phyloP scores from a whole-genome alignment of 805 yeast genomes.

The Lipomyces sp. region DNA sequence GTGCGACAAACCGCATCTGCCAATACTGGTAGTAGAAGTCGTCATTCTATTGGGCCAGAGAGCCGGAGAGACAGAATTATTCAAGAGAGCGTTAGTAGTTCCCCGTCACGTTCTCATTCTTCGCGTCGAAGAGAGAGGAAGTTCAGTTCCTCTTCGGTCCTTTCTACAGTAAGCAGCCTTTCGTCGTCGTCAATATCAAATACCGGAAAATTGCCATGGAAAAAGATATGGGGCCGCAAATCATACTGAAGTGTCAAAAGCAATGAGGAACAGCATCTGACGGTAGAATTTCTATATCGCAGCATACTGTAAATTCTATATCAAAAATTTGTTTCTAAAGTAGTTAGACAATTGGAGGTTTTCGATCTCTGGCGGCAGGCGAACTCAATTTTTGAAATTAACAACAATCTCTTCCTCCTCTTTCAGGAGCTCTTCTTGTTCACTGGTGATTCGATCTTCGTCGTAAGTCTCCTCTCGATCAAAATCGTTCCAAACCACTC shows the following conservation, averaged over 20 bases:
- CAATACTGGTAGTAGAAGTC: neutral
- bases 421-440: too few species aligned
- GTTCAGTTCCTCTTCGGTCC: neutral
- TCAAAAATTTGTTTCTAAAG: too few species aligned
- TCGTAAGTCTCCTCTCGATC: too few species aligned
- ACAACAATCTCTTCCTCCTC: too few species aligned
- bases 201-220: neutral
- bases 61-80: constrained; percentile 12
- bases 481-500: too few species aligned
- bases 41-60: constrained; percentile 1
- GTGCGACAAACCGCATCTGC: neutral
- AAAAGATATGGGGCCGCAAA: neutral
- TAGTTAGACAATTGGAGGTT: too few species aligned
- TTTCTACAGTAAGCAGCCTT: neutral
- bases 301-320: too few species aligned
- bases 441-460: too few species aligned
- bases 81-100: constrained; percentile 4
- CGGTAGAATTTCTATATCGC: neutral
- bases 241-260: neutral
- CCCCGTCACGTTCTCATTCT: neutral
- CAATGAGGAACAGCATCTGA: neutral
- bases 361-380: too few species aligned
- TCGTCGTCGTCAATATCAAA: neutral
- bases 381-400: too few species aligned
- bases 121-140: neutral